Base-by-base conservation (phyloP, 257 asterid species). In the Sherardia arvensis region DNA sequence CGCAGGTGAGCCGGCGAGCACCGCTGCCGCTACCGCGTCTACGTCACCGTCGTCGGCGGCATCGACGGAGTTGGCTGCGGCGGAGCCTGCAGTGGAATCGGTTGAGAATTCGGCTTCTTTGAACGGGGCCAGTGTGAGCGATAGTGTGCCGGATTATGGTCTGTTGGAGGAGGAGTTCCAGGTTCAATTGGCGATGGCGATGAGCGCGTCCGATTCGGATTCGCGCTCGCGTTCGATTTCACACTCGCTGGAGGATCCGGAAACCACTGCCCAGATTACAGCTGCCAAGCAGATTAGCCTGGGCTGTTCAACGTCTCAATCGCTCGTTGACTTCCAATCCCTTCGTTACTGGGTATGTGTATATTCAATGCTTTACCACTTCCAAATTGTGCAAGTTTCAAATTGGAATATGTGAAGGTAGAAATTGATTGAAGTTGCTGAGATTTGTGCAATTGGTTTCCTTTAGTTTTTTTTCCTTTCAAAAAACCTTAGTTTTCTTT, bases 121-220 rank as follows among this genome's bases (percentile, higher is more conserved):
- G 8, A 64, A 38, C 15, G 70, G 65, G 9, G 70, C 66, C 23
- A 58, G 32, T 23, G 70, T 33, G 29, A 30, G 47, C 32, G 34
- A 27, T 3, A 33, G 26, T 64, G 60, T 62, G 36, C 28, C 72
- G 23, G 81, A 77, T 73, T 85, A 83, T 70, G 82, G 77, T 79
- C 87, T 78, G 84, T 74, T 90, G 48, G 97, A 93, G 82, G 99
- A 93, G 94, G 99, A 93, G 79, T 93, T 87, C 72, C 95, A 93
- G 79, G 85, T 93, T 72, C 97, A 93, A 71, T 76, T 93, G 85
- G 99, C 97, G 66, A 70, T 93, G 78, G 99, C 97, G 68, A 90
- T 93, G 76, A 93, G 99, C 79, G 97, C 83, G 21, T 93, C 99
- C 62, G 97, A 90, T 86, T 79, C 81, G 59, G 81, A 73, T 73